A percentile compares a stretch with the other conserved stretches of the same genome.
Conservation (phyloP, 1,139 yeast genomes). For the Maudiozyma humilis region DNA sequence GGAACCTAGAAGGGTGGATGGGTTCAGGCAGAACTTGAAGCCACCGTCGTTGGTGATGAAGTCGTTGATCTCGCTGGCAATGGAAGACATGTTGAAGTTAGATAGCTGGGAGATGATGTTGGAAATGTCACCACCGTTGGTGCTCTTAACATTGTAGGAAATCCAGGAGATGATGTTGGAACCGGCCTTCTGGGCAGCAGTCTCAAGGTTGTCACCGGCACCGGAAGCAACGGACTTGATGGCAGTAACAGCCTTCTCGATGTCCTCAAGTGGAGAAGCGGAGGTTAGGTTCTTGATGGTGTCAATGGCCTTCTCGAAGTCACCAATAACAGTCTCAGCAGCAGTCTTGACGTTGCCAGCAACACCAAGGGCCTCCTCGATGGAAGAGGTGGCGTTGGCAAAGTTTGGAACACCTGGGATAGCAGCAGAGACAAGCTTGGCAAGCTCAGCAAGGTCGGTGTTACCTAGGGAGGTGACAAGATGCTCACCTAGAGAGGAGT, state of each 20-base stretch:
- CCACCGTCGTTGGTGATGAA: conserved; percentile 4
- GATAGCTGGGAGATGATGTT: conserved; percentile 3
- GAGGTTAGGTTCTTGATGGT: conserved; percentile 2
- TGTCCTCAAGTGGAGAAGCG: conserved; percentile 3
- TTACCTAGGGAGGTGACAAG: conserved; percentile 1
- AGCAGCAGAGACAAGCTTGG: background rate
- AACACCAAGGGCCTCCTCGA: conserved; percentile 1
- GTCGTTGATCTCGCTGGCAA: conserved; percentile 2
- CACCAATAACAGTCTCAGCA: conserved; percentile 2
- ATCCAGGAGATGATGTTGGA: conserved; percentile 2
- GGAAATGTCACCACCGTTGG: conserved; percentile 1
- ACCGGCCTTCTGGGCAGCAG: conserved; percentile 4
- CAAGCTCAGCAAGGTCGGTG: conserved; percentile 1
- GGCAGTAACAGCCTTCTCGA: conserved; percentile 2
- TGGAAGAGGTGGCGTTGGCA: background rate
- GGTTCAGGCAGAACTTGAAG: conserved; percentile 5
- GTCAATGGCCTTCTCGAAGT: background rate
- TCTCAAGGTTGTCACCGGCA: conserved; percentile 3
- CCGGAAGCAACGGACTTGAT: conserved; percentile 3
- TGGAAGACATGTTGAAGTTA: background rate
- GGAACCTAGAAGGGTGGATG: conserved; percentile 2
- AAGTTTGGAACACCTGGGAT: conserved; percentile 6
- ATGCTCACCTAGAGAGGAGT: conserved; percentile 5
- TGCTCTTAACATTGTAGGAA: conserved; percentile 2
- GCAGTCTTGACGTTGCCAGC: conserved; percentile 3